These are phyloP conservation scores for Penicillium polonicum DNA, from an alignment of 2,329 filamentous ascomycete species.

Conservation along the genomic window DNA sequence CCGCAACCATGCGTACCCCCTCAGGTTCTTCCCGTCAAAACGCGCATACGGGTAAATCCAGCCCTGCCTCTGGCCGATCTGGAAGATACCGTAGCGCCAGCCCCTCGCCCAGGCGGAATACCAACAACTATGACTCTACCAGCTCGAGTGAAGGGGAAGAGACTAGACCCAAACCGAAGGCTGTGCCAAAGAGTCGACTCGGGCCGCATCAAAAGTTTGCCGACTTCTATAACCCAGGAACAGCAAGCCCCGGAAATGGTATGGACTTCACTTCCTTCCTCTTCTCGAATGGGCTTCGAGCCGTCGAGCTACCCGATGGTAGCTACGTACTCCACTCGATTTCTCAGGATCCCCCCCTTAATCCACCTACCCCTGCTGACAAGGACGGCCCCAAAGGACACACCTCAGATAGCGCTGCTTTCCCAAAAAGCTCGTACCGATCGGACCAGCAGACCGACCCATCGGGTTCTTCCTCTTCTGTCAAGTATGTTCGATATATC, in stretches of 20 bases:
- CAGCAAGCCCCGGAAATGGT: constrained; percentile 32
- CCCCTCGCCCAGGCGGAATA: constrained; percentile 38
- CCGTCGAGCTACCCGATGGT: background rate
- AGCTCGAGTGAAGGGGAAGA: constrained; percentile 43
- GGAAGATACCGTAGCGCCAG: constrained; percentile 46
- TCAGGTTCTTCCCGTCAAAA: constrained; percentile 38
- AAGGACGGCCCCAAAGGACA: constrained; percentile 30
- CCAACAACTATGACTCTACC: constrained; percentile 34
- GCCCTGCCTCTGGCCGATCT: constrained; percentile 30
- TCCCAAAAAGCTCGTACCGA: constrained; percentile 19
- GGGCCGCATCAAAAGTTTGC: constrained; percentile 31
- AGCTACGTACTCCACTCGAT: background rate
- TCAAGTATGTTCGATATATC: constrained; percentile 13
- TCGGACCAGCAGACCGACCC: constrained; percentile 12
- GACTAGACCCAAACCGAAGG: constrained; percentile 40
- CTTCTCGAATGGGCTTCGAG: background rate
- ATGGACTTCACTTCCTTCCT: constrained; percentile 25
- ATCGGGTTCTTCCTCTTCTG: constrained; percentile 12
- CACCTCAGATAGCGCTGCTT: constrained; percentile 33
- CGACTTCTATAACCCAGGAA: constrained; percentile 27
- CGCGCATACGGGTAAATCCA: constrained; percentile 38
- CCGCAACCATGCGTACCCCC: constrained; percentile 54
- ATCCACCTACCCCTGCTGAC: constrained; percentile 24
- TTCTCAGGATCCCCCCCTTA: background rate
- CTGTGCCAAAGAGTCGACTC: constrained; percentile 41